Evolutionary conservation across 148 eudicot species (phyloP).

Genomic region (Amaranthus cruentus): DNA sequence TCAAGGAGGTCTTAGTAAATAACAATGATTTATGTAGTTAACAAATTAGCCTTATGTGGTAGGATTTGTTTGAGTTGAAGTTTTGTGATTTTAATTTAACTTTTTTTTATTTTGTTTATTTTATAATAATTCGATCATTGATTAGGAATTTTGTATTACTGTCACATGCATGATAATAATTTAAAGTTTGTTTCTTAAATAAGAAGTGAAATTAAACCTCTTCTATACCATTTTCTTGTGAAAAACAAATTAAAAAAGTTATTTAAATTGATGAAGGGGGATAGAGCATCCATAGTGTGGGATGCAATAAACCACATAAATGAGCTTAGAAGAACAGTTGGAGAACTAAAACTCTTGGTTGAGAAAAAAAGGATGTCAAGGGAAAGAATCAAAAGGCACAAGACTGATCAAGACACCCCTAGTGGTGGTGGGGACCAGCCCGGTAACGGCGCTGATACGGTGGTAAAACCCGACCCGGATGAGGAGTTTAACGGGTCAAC

Average conservation of each 20-base stretch:
- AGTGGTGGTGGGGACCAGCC: constrained; percentile 14
- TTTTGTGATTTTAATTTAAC: too few relatives aligned
- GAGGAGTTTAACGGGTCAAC: constrained; percentile 28
- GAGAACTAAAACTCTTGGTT: constrained; percentile 63
- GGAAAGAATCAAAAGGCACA: constrained; percentile 61
- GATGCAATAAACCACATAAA: constrained; percentile 77
- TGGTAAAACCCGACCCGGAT: constrained; percentile 35
- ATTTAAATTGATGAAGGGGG: constrained; percentile 31
- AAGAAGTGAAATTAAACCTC: too few relatives aligned
- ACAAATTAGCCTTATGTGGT: too few relatives aligned
- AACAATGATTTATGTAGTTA: too few relatives aligned
- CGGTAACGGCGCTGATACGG: neutral
- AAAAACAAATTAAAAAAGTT: neutral
- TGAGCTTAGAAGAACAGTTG: constrained; percentile 62
- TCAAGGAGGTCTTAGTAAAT: too few relatives aligned
- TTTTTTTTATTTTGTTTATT: too few relatives aligned
- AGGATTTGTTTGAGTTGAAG: too few relatives aligned
- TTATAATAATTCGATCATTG: too few relatives aligned
- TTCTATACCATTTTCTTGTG: too few relatives aligned
- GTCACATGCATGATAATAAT: too few relatives aligned
- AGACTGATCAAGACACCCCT: constrained; percentile 26
- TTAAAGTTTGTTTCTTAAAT: too few relatives aligned
- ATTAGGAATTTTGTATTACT: too few relatives aligned
- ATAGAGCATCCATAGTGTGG: constrained; percentile 74
- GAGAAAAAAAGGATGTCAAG: constrained; percentile 59